A percentile compares a stretch with the other conserved stretches of the same genome.
These are phyloP conservation scores for Pseudodiploospora longispora DNA, from an alignment of 2,329 filamentous ascomycete genomes.

Conservation along the genomic window DNA sequence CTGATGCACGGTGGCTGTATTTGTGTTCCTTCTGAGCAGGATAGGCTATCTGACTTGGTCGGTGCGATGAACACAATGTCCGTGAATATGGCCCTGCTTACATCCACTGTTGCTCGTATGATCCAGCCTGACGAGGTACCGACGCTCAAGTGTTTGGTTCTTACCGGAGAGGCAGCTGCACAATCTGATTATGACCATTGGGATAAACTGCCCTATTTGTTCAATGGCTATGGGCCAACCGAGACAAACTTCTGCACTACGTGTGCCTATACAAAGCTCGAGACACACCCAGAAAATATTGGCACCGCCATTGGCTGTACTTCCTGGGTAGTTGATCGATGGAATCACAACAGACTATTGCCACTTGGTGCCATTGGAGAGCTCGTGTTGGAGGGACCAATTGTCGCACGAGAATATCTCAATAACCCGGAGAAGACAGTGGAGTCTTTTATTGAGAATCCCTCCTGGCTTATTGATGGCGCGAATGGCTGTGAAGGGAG, in stretches of 20 bases:
- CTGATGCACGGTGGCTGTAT: constrained; percentile 4
- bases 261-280: neutral
- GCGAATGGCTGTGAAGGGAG: constrained; percentile 18
- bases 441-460: constrained; percentile 15
- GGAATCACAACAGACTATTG: constrained; percentile 15
- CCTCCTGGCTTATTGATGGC: constrained; percentile 23
- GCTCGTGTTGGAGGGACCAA: neutral
- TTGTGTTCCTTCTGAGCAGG: constrained; percentile 4
- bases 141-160: constrained; percentile 31
- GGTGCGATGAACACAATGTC: constrained; percentile 29
- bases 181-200: neutral
- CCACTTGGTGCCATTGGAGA: constrained; percentile 11
- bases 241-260: constrained; percentile 1
- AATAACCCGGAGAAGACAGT: neutral
- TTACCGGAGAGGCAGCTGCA: constrained; percentile 32
- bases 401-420: neutral
- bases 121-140: constrained; percentile 31
- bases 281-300: too few species aligned
- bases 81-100: constrained; percentile 37
- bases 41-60: constrained; percentile 32
- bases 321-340: constrained; percentile 21
- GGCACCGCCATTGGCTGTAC: too few species aligned
- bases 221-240: constrained; percentile 13
- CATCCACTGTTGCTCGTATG: constrained; percentile 36
- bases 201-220: neutral